Base-by-base conservation (phyloP, 1,284 basidiomycete species). In the Chiua sp. region DNA sequence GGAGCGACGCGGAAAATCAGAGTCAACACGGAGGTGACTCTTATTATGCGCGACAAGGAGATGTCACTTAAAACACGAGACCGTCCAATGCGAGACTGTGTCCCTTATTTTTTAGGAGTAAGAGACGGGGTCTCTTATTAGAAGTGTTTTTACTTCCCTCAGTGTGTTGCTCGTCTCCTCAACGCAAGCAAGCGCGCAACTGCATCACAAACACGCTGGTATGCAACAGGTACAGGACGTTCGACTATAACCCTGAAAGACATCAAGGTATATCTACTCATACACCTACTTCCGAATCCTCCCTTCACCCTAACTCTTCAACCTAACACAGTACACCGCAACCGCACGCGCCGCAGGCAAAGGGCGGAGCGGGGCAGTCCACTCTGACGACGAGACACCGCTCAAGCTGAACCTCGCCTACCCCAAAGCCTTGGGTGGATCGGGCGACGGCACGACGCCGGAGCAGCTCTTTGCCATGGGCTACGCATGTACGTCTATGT, bases 391-490 rank as follows among this genome's bases (percentile, higher is more conserved):
- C 28, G 76, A 75, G n/a, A 57, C 68, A 0, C 68, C 71, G 7
- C 69, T 86, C 58, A 72, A 78, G 32, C 70, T 88, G 47, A 72
- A 79, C 47, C 77, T 87, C n/a, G 78, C 81, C 7, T 68, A 65
- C 18, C 87, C 86, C 8, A 84, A 82, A 61, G 82, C 79, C 51
- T 67, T 87, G 46, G 86, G 86, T 32, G 86, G 86, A 13, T 70
- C 72, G 7, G 85, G 86, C 22, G 75, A 82, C 20, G 86, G 86
- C 28, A 74, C 83, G 62, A 87, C 87, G 63, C 86, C 87, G 0
- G 86, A 88, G 63, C 85, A 88, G 63, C 76, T 88, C 48, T 87
- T 88, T 59, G 86, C 86, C 7, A 82, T 85, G 80, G 86, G 86
- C 20, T 88, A 88, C 61, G 75, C 79, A 33, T 78, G 80, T 80